Evolutionary conservation across 805 yeast genomes (phyloP).

Genomic region (Starmerella sp.): DNA sequence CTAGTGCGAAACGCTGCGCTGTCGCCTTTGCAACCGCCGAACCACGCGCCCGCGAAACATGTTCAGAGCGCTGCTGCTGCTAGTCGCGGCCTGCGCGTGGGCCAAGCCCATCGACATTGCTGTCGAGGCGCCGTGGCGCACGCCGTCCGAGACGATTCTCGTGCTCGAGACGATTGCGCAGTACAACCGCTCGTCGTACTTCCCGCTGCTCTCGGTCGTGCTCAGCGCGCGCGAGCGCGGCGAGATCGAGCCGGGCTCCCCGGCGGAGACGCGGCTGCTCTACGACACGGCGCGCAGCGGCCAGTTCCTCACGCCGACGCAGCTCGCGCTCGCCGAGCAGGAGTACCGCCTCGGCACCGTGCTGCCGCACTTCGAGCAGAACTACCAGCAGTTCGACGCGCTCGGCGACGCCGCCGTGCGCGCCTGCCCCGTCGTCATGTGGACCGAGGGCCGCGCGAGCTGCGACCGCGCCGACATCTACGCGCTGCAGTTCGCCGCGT

Average conservation of each 20-base stretch:
- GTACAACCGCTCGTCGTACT: constrained; percentile 27
- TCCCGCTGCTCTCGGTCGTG: constrained; percentile 26
- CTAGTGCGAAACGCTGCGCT: not conserved
- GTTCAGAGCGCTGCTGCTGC: not conserved
- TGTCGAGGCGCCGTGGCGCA: constrained; percentile 13
- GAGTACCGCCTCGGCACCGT: constrained; percentile 38
- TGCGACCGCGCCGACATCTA: constrained; percentile 64
- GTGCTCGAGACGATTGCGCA: constrained; percentile 27
- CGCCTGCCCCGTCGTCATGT: constrained; percentile 39
- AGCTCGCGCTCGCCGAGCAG: constrained; percentile 30
- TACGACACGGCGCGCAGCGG: constrained; percentile 17
- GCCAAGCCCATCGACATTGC: constrained; percentile 12
- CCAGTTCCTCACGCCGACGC: constrained; percentile 15
- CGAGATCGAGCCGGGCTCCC: constrained; percentile 17
- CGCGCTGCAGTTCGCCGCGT: constrained; percentile 46
- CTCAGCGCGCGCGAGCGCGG: constrained; percentile 16
- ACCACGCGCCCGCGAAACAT: not conserved
- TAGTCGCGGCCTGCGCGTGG: not conserved
- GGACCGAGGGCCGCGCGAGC: constrained; percentile 43
- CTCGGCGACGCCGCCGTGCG: constrained; percentile 25
- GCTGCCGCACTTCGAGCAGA: constrained; percentile 56
- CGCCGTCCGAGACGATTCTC: constrained; percentile 4
- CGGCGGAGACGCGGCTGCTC: constrained; percentile 17
- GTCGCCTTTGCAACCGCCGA: not conserved
- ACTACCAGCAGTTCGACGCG: constrained; percentile 41